Base-by-base conservation (phyloP, 805 yeast genomes). In the Komagataella kurtzmanii region DNA sequence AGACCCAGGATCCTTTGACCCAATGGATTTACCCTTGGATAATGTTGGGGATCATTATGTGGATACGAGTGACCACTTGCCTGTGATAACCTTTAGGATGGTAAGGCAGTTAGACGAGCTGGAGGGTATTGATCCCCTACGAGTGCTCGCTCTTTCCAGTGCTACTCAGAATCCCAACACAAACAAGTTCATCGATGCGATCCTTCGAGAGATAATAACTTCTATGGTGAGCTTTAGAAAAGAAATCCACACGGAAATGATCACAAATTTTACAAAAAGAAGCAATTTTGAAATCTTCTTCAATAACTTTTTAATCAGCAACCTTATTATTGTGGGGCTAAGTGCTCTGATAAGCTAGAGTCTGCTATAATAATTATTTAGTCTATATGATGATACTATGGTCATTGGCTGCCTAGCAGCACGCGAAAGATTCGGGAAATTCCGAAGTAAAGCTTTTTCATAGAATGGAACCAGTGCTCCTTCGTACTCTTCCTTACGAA, bases 71-170 rank as follows among this genome's bases (percentile, higher is more conserved):
- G 55, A 53, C 61, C 57, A 51, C 53, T 60, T 64, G 51, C 75
- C 65, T 49, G 67, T 67, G 51, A 65, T 62, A 59, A 70, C 61
- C 61, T 70, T 61, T 59, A 67, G 81, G 50, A 62, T 77, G 40
- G 76, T 74, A 17, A 73, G 75, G 54, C 75, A 71, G 54, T 52
- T 73, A 17, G 68, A 70, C 40, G 73, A 73, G 49, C 64, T 76
- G 46, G 71, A 73, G 54, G 66, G 66, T 21, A 64, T 71, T 17
- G 65, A 66, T 51, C 49, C 40, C 14, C 10, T 30, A 30, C 40
- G 14, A 10, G 12, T 30, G 6, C 40, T 30, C 14, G 14, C 40
- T 30, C 40, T 30, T 10, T 30, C 40, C 10, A 30, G n/a, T 10
- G n/a, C 40, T 30, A 30, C 12, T 30, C 40, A 30, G 40, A 30